Percentiles rank a stretch among this genome's conserved stretches.
Conservation (phyloP, 352 stramenopile genomes). For the Globisporangium cystogenes region DNA sequence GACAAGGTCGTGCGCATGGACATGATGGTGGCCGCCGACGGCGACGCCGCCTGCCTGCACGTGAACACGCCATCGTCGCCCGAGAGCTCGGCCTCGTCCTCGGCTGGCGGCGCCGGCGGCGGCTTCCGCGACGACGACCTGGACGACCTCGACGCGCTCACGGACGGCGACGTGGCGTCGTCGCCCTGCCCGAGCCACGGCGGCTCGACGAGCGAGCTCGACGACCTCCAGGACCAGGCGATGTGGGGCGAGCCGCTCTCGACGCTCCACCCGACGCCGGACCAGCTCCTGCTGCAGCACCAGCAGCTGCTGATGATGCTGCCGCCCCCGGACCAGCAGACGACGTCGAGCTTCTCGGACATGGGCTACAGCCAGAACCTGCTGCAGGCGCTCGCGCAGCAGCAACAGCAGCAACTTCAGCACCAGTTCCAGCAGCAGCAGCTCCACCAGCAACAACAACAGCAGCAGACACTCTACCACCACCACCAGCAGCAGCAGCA, state of each 20-base stretch:
- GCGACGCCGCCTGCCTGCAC: too few species aligned
- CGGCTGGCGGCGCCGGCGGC: background rate
- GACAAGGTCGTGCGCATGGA: constrained; percentile 46
- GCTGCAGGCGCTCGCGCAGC: too few species aligned
- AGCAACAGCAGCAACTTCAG: constrained; percentile 6
- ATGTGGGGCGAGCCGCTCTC: background rate
- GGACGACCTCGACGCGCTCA: constrained; percentile 33
- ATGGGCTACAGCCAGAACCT: too few species aligned
- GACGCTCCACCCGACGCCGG: background rate
- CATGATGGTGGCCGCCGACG: background rate
- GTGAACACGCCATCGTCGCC: too few species aligned
- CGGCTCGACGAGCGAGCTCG: constrained; percentile 24
- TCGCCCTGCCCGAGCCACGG: constrained; percentile 42
- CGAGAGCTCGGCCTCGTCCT: too few species aligned
- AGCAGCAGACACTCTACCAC: background rate
- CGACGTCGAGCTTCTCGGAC: too few species aligned
- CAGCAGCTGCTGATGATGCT: background rate
- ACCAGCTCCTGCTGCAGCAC: background rate
- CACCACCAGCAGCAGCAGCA: constrained; percentile 5
- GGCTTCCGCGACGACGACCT: constrained; percentile 8
- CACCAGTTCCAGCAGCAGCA: constrained; percentile 3
- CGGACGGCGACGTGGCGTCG: constrained; percentile 38
- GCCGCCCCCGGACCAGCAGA: too few species aligned
- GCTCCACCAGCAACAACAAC: too few species aligned
- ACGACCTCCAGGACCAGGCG: constrained; percentile 25